Evolutionary conservation across 108 stramenopile genomes (phyloP), one percentile per base, ranked within the genome.

Genomic region (Cyclotella baltica): DNA sequence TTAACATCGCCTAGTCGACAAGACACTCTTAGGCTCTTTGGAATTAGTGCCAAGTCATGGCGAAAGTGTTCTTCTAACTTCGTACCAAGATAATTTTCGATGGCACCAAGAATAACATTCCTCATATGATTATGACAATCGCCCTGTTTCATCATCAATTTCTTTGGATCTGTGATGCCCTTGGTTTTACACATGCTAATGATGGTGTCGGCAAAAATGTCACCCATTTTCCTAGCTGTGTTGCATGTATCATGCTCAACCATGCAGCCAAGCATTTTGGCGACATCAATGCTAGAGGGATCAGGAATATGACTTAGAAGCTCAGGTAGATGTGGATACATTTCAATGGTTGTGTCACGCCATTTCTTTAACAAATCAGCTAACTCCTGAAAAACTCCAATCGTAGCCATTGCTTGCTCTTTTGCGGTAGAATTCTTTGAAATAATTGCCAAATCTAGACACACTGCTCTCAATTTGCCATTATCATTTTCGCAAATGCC

Each of bases 401-500:
- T 35, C n/a, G 58, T 40, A 55, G 70, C 53, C 23, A 55, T 30
- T 23, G 52, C 33, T 37, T 71, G 70, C 27, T 57, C 25, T 23
- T 58, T 56, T 25, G 70, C 70, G 40, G 70, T 58, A 40, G 37
- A 34, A 57, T 71, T 50, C 36, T 58, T 36, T n/a, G 70, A 47
- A 19, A 71, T 58, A 37, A 71, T 71, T n/a, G 55, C 30, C 10
- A 47, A 10, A 23, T 51, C 22, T 16, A 71, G 70, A 27, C 70
- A 71, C 13, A 71, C 37, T 15, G 55, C 28, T 35, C 38, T 71
- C 23, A 71, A 71, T 38, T 71, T 38, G n/a, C n/a, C n/a, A 33
- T 58, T 29, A 58, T 71, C 37, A 4, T 36, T 25, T 8, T 20
- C 40, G 29, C 57, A 27, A 10, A 71, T 22, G 25, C 25, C 33